Percentiles rank a stretch among this genome's conserved stretches.
Evolutionary conservation across 2,329 filamentous ascomycete genomes (phyloP).

Genomic region (Sarocladiaceae sp.): DNA sequence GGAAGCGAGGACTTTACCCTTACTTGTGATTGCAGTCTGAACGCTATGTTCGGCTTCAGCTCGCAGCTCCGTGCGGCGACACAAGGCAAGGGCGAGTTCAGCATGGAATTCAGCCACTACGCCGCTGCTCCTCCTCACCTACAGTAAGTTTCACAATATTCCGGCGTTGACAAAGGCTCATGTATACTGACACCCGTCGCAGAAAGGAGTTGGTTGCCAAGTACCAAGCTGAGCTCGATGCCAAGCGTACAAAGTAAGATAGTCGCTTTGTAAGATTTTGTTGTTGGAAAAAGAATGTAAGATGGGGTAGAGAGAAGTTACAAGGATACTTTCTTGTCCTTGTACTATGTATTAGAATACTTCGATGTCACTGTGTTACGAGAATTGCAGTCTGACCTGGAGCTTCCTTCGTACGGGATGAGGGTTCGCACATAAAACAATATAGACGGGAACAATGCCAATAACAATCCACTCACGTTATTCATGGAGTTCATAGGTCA

Average conservation of each 20-base stretch:
- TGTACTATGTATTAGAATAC: constrained; percentile 2
- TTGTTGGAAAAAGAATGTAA: too few species aligned
- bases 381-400: neutral
- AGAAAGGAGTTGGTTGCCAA: constrained; percentile 58
- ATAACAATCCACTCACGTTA: constrained; percentile 6
- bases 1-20: constrained; percentile 92
- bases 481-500: too few species aligned
- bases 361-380: neutral
- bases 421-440: neutral
- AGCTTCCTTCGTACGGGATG: neutral
- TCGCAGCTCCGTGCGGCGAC: constrained; percentile 87
- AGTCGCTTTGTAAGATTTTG: too few species aligned
- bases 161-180: neutral
- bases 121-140: constrained; percentile 79
- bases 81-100: constrained; percentile 97
- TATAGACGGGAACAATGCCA: constrained; percentile 3
- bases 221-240: constrained; percentile 54
- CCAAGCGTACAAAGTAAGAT: constrained; percentile 53
- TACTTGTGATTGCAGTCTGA: constrained; percentile 85
- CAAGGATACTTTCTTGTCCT: neutral
- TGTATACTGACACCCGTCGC: constrained; percentile 13
- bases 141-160: constrained; percentile 62
- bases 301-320: neutral
- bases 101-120: constrained; percentile 99
- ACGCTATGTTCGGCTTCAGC: constrained; percentile 97